phyloP scores from a whole-genome alignment of 495 filamentous ascomycete genomes.

The Halenospora varia region DNA sequence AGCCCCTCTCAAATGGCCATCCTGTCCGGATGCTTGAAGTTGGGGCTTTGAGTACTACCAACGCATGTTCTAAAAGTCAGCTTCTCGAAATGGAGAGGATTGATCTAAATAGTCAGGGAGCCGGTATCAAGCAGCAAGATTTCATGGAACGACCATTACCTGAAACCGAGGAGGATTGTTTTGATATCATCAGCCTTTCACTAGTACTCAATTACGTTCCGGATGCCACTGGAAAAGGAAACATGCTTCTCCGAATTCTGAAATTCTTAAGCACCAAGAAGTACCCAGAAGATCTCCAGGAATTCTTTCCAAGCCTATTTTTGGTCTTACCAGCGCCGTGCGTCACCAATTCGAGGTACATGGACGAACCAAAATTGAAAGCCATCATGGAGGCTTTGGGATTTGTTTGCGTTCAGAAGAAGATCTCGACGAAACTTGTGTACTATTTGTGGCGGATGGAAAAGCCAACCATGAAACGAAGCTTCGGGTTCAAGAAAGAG shows the following conservation, averaged over 20 bases:
- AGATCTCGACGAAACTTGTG: slow-evolving; percentile 76
- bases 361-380: slow-evolving; percentile 67
- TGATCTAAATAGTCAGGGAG: slow-evolving; percentile 81
- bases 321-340: slow-evolving; percentile 88
- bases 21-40: slow-evolving; percentile 74
- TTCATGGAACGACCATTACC: slow-evolving; percentile 90
- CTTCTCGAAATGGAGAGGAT: slow-evolving; percentile 77
- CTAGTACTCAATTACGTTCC: slow-evolving; percentile 94
- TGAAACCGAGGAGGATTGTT: slow-evolving; percentile 51
- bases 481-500: slow-evolving; percentile 56
- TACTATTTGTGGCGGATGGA: slow-evolving; percentile 75
- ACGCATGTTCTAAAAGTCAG: slow-evolving; percentile 71
- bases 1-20: slow-evolving; percentile 22
- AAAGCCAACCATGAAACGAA: slow-evolving; percentile 32
- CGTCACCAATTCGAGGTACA: slow-evolving; percentile 86
- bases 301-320: slow-evolving; percentile 73
- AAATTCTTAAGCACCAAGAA: slow-evolving; percentile 50
- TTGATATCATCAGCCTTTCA: slow-evolving; percentile 90
- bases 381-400: slow-evolving; percentile 75
- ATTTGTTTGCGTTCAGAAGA: slow-evolving; percentile 59
- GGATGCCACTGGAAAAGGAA: slow-evolving; percentile 65
- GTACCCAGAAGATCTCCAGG: slow-evolving; percentile 22
- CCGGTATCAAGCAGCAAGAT: slow-evolving; percentile 79
- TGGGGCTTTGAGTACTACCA: slow-evolving; percentile 79
- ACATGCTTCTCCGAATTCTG: slow-evolving; percentile 78